phyloP scores from a whole-genome alignment of 176 grass and related monocot genomes.

The Olyra latifolia region DNA sequence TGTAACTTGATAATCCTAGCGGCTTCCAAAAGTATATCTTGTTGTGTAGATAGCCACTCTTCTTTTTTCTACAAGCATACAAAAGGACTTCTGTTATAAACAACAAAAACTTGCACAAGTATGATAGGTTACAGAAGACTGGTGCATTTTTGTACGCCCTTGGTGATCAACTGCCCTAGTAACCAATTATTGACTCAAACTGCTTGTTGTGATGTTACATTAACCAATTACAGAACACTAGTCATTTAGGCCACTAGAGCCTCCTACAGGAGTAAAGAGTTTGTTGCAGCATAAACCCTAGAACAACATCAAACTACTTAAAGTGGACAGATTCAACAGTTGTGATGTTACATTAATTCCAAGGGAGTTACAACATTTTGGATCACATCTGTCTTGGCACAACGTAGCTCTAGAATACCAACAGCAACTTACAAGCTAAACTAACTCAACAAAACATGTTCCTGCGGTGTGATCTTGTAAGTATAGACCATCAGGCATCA shows the following conservation, averaged over 20 bases:
- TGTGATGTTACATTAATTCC: not conserved
- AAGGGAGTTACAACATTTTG: not conserved
- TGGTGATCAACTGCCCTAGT: not conserved
- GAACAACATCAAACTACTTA: slow-evolving; percentile 16
- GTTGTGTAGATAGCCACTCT: slow-evolving; percentile 57
- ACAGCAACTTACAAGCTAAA: not conserved
- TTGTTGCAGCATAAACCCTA: not conserved
- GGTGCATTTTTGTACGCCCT: slow-evolving; percentile 18
- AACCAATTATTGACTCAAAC: not conserved
- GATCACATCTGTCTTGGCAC: not conserved
- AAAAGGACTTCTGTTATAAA: slow-evolving; percentile 18
- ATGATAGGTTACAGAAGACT: not conserved
- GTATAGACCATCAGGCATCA: not conserved
- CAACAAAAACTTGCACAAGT: slow-evolving; percentile 2
- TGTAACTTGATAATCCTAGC: slow-evolving; percentile 66
- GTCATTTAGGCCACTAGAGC: not conserved
- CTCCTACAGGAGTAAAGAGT: slow-evolving; percentile 13
- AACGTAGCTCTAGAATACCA: slow-evolving; percentile 2
- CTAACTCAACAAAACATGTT: not conserved
- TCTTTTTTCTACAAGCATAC: slow-evolving; percentile 64
- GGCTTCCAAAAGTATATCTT: slow-evolving; percentile 80
- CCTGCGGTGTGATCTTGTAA: not conserved
- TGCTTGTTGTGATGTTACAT: not conserved
- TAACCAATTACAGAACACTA: not conserved
- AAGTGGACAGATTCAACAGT: not conserved